Conservation (phyloP, 306 rosid species). For the Luffa acutangula region DNA sequence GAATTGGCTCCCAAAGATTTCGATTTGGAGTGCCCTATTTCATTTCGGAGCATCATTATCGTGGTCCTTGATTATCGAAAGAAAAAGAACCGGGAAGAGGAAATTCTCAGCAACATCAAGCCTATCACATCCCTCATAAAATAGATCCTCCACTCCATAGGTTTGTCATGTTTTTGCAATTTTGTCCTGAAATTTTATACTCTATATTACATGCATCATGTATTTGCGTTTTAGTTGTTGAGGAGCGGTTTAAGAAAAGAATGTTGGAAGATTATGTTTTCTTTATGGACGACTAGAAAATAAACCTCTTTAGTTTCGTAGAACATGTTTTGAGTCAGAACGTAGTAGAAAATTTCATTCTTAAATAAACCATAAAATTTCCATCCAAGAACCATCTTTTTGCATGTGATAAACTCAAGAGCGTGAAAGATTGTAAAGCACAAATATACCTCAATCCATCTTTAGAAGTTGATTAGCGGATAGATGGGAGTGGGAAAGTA, state of each 20-base stretch:
- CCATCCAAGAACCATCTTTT: no score
- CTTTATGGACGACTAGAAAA: neutral
- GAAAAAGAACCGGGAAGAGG: slow-evolving; percentile 57
- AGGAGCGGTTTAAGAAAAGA: neutral
- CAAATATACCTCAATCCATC: no score
- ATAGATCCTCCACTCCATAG: slow-evolving; percentile 62
- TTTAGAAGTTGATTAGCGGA: no score
- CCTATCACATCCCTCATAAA: slow-evolving; percentile 47
- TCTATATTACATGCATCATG: neutral
- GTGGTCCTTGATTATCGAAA: slow-evolving; percentile 30
- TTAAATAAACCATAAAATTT: no score
- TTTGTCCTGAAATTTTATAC: neutral
- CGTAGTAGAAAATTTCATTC: no score
- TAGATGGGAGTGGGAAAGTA: no score
- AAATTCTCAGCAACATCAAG: slow-evolving; percentile 53
- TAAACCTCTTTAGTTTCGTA: neutral
- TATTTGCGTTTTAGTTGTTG: neutral
- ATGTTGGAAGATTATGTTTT: neutral
- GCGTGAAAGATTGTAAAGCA: no score
- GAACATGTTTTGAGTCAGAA: neutral
- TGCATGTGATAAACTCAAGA: no score
- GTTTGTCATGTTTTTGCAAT: slow-evolving; percentile 14
- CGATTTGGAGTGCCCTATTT: no score
- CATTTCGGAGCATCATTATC: no score
- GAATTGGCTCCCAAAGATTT: no score